Conservation (phyloP, 805 yeast species). For the Blastobotrys mokoenaii region DNA sequence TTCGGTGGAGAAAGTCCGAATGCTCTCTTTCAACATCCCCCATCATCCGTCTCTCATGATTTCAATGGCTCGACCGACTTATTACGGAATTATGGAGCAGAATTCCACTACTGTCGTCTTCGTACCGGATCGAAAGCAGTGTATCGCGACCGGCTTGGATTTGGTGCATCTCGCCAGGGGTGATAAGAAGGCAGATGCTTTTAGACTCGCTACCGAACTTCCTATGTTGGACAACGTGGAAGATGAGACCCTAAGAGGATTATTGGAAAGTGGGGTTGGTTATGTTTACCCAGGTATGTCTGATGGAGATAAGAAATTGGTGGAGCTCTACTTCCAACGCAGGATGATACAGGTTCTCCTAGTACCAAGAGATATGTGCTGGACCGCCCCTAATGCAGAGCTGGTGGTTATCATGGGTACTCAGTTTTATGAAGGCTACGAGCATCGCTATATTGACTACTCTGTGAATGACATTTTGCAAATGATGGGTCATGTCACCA, state of each 20-base stretch:
- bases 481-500: slow-evolving; percentile 22
- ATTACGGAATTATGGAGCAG: slow-evolving; percentile 32
- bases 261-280: slow-evolving; percentile 54
- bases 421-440: slow-evolving; percentile 60
- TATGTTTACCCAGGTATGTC: slow-evolving; percentile 51
- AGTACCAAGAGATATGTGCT: slow-evolving; percentile 50
- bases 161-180: slow-evolving; percentile 33
- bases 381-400: slow-evolving; percentile 42
- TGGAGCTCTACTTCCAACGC: slow-evolving; percentile 43
- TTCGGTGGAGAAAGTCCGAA: slow-evolving; percentile 46
- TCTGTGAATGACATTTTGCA: slow-evolving; percentile 42
- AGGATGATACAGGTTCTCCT: slow-evolving; percentile 50
- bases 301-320: slow-evolving; percentile 42
- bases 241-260: slow-evolving; percentile 36
- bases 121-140: slow-evolving; percentile 46
- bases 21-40: slow-evolving; percentile 37
- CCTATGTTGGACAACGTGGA: slow-evolving; percentile 34
- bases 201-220: slow-evolving; percentile 33
- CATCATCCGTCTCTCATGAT: slow-evolving; percentile 46
- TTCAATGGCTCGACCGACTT: slow-evolving; percentile 43
- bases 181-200: slow-evolving; percentile 30
- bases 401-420: slow-evolving; percentile 64
- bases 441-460: slow-evolving; percentile 62
- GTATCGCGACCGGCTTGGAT: slow-evolving; percentile 44
- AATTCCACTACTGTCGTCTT: slow-evolving; percentile 39